These are phyloP conservation scores for Linderina pennispora DNA, from an alignment of 192 early-diverging fungal species.

Conservation along the genomic window DNA sequence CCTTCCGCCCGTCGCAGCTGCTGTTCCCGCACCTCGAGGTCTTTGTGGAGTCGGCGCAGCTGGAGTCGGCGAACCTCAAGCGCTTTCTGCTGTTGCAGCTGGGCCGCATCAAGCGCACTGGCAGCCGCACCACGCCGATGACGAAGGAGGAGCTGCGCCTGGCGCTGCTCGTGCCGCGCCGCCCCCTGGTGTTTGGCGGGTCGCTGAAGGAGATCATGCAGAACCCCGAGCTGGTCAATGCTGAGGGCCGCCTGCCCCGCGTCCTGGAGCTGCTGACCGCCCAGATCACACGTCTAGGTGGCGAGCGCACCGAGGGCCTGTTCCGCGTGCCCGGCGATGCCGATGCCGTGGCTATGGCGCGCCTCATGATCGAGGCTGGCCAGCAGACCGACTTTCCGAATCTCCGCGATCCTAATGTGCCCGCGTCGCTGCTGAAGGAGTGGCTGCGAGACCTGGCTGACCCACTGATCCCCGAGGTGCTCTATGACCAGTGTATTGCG, in stretches of 20 bases:
- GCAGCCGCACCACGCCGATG: conserved; percentile 66
- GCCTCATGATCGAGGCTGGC: conserved; percentile 78
- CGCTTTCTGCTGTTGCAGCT: conserved; percentile 50
- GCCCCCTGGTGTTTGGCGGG: conserved; percentile 85
- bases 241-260: conserved; percentile 54
- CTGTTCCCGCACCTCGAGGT: conserved; percentile 76
- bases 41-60: conserved; percentile 53
- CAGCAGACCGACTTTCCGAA: conserved; percentile 62
- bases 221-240: conserved; percentile 31
- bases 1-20: conserved; percentile 88
- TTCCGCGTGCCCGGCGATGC: conserved; percentile 94
- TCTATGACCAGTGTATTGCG: conserved; percentile 73
- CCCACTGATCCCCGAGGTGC: conserved; percentile 76
- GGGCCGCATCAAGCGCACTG: conserved; percentile 70
- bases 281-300: conserved; percentile 68
- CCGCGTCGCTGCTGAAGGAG: conserved; percentile 83
- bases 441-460: conserved; percentile 94
- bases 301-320: conserved; percentile 82
- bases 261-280: conserved; percentile 77
- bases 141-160: conserved; percentile 62
- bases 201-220: conserved; percentile 80
- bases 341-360: conserved; percentile 69
- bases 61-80: conserved; percentile 9
- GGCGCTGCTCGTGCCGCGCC: conserved; percentile 73
- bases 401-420: conserved; percentile 86